These are phyloP conservation scores for Rhizoclosmatium globosum DNA, from an alignment of 192 early-diverging fungal species.

Conservation along the genomic window DNA sequence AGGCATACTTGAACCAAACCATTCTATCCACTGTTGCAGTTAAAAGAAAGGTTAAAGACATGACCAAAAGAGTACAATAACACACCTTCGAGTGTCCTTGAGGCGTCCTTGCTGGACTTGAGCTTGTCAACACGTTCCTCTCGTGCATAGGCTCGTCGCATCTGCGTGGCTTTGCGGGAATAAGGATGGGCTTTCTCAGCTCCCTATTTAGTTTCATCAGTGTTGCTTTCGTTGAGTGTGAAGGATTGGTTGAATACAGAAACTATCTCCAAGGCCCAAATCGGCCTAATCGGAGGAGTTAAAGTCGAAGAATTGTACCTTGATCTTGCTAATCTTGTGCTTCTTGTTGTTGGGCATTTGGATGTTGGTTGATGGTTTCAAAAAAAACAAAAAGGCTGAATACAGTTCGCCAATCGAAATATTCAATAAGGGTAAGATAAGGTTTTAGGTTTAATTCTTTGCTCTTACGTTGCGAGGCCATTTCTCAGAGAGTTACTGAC, in stretches of 20 bases:
- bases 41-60: background rate
- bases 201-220: constrained; percentile 39
- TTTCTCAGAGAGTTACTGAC: too few species aligned
- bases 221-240: background rate
- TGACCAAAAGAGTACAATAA: background rate
- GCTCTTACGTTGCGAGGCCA: too few species aligned
- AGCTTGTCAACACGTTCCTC: constrained; percentile 56
- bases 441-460: too few species aligned
- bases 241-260: background rate
- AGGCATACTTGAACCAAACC: constrained; percentile 72
- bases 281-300: background rate
- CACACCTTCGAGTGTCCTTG: constrained; percentile 23
- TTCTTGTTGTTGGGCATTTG: constrained; percentile 44
- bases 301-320: constrained; percentile 1
- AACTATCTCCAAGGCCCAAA: background rate
- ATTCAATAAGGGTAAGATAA: too few species aligned
- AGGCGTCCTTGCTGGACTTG: constrained; percentile 51
- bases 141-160: constrained; percentile 67
- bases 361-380: background rate
- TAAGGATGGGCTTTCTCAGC: constrained; percentile 77
- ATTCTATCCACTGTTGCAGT: constrained; percentile 56
- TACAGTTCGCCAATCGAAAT: too few species aligned
- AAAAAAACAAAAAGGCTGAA: constrained; percentile 28
- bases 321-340: constrained; percentile 41
- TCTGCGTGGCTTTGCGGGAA: constrained; percentile 75